Conservation (phyloP, 495 filamentous ascomycete genomes). For the Penicillium robsamsonii region DNA sequence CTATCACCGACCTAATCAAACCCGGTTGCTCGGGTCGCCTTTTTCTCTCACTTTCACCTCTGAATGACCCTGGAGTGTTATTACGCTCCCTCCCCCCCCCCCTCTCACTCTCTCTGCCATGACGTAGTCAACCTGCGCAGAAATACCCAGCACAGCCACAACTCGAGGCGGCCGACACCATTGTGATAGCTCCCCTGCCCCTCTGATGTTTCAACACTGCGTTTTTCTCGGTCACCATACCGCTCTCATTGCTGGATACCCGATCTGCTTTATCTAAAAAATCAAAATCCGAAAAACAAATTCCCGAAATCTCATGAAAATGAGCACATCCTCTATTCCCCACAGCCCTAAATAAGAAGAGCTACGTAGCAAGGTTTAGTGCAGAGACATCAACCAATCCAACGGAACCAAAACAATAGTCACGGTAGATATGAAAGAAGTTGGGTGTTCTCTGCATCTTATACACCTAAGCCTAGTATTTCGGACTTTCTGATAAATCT, state of each 20-base stretch:
- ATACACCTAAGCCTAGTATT: not conserved
- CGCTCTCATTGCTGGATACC: slow-evolving; percentile 41
- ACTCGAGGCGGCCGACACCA: slow-evolving; percentile 6
- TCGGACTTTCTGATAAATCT: not conserved
- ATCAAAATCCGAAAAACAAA: not conserved
- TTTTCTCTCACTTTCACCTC: not conserved
- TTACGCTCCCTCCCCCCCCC: not conserved
- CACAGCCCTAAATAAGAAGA: not conserved
- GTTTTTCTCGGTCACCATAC: slow-evolving; percentile 20
- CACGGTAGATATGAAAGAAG: not conserved
- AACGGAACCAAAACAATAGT: not conserved
- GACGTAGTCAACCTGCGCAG: slow-evolving; percentile 29
- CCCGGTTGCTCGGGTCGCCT: not conserved
- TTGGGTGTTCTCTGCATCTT: not conserved
- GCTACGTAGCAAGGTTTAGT: not conserved
- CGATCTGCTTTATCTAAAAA: slow-evolving; percentile 28
- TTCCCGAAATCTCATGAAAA: not conserved
- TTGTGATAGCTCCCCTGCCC: slow-evolving; percentile 6
- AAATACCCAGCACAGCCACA: slow-evolving; percentile 15
- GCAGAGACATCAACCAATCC: not conserved
- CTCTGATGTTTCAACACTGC: slow-evolving; percentile 33
- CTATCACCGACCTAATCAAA: not conserved
- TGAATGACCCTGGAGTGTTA: not conserved
- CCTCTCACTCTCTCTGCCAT: slow-evolving; percentile 6
- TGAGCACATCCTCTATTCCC: not conserved